Evolutionary conservation across 2,329 filamentous ascomycete species (phyloP), one percentile per base, ranked within the genome.

Genomic region (Xylariaceae sp.): DNA sequence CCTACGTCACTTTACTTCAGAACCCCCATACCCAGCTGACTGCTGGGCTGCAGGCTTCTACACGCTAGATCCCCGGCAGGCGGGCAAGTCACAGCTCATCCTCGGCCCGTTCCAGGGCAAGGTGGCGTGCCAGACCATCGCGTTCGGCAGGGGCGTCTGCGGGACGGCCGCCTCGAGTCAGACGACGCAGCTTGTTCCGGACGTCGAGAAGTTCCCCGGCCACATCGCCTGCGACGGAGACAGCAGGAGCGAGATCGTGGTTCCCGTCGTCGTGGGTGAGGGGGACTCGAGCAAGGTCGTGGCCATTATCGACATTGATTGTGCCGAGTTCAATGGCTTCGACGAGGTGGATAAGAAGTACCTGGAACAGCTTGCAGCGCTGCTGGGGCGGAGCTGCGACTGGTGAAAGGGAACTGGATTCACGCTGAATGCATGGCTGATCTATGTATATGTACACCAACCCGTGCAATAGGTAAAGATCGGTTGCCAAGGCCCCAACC

Each of bases 151-250:
- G 40, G 89, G 89, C 29, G 89, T 94, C 5, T 92, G 89, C 68
- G 89, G 89, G 2, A 73, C 81, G 6, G 87, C 88, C 0, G 88
- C 87, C 1, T 66, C 77, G 21, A 78, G 74, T 3, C 71, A 71
- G 42, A 67, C 72, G 55, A 91, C 88, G 10, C 86, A 89, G 71
- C 68, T 91, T 6, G 79, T 87, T 0, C 72, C 75, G 12, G 84
- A 94, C 68, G 88, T 94, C 7, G 84, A 89, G 41, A 66, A 72
- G 48, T 92, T 92, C 65, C 86, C 87, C 0, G 88, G 87, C 1
- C 89, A 92, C 67, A 92, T 94, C 65, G 88, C 89, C 9, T 92
- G 89, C 68, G 89, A 94, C 69, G 80, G 81, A 3, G 85, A 83
- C 53, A 89, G 83, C 64, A 81, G 76, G 72, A 92, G 88, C 67